Evolutionary conservation across 352 stramenopile species (phyloP).

Genomic region (Phytophthora melonis): DNA sequence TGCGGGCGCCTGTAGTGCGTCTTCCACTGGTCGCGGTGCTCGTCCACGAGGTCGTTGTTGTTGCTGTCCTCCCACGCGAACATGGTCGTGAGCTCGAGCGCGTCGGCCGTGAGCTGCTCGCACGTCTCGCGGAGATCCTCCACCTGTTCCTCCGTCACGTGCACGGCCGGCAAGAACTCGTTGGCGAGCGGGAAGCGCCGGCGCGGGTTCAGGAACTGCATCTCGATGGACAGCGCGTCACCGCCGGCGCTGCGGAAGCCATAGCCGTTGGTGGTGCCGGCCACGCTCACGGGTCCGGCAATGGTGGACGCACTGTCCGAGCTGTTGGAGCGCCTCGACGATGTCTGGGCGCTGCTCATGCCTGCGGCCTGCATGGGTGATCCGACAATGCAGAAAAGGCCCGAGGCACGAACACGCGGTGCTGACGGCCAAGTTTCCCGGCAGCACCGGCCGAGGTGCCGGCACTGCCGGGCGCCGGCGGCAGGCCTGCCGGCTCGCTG

Average conservation of each 20-base stretch:
- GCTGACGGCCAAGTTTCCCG: slow-evolving; percentile 4
- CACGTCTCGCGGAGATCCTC: slow-evolving; percentile 59
- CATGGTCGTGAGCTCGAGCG: slow-evolving; percentile 60
- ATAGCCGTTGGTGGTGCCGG: slow-evolving; percentile 54
- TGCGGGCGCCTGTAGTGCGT: slow-evolving; percentile 62
- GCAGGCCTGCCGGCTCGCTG: slow-evolving; percentile 20
- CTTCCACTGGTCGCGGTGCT: slow-evolving; percentile 57
- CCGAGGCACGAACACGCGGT: slow-evolving; percentile 20
- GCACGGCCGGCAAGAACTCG: slow-evolving; percentile 58
- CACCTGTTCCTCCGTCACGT: slow-evolving; percentile 48
- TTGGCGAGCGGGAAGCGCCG: slow-evolving; percentile 67
- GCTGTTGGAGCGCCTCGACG: slow-evolving; percentile 38
- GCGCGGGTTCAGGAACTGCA: slow-evolving; percentile 64
- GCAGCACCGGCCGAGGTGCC: not conserved
- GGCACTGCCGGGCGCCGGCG: not conserved
- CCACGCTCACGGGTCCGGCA: slow-evolving; percentile 39
- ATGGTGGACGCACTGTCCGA: slow-evolving; percentile 43
- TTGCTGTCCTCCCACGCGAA: slow-evolving; percentile 66
- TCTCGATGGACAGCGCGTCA: slow-evolving; percentile 69
- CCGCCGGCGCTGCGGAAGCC: slow-evolving; percentile 60
- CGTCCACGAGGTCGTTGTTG: slow-evolving; percentile 45
- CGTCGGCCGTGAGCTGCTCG: slow-evolving; percentile 53
- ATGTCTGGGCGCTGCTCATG: slow-evolving; percentile 33
- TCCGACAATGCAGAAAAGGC: slow-evolving; percentile 40
- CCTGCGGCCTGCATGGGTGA: slow-evolving; percentile 12